These are phyloP conservation scores for Wickerhamomyces bisporus DNA, from an alignment of 805 yeast genomes.

Conservation along the genomic window DNA sequence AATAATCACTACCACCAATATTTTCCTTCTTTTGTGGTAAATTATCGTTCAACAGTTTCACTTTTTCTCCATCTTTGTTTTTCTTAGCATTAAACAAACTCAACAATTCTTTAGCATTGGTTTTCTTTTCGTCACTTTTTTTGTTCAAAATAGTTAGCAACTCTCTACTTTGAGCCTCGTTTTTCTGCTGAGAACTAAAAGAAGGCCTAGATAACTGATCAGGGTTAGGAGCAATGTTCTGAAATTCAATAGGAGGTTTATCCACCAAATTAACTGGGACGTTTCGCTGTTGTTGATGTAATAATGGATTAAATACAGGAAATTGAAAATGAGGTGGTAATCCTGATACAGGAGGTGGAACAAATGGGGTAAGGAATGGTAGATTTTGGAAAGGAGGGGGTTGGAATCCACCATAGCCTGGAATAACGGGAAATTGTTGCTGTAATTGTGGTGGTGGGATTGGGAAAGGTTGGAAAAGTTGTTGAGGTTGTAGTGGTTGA, in stretches of 20 bases:
- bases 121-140: constrained; percentile 12
- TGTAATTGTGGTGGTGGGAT: too few species aligned
- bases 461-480: constrained; percentile 8
- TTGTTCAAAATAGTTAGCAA: constrained; percentile 38
- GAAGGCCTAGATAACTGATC: constrained; percentile 34
- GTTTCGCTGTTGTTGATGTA: constrained; percentile 10
- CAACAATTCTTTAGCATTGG: constrained; percentile 11
- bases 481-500: constrained; percentile 2
- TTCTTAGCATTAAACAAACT: constrained; percentile 9
- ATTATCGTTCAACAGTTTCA: too few species aligned
- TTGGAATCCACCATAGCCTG: constrained; percentile 14
- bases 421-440: constrained; percentile 11
- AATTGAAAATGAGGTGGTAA: constrained; percentile 4
- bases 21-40: background rate
- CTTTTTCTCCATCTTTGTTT: constrained; percentile 1
- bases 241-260: constrained; percentile 10
- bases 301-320: background rate
- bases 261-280: constrained; percentile 7
- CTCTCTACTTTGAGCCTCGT: constrained; percentile 35
- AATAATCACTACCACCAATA: constrained; percentile 8
- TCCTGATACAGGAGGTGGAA: constrained; percentile 11
- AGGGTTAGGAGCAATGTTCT: constrained; percentile 30
- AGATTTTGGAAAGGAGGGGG: constrained; percentile 17
- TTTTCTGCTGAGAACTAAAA: constrained; percentile 21
- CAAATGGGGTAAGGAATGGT: constrained; percentile 18